A percentile compares a stretch with the other conserved stretches of the same genome.
Evolutionary conservation across 2,329 filamentous ascomycete species (phyloP).

Genomic region (Phialophora tarda): DNA sequence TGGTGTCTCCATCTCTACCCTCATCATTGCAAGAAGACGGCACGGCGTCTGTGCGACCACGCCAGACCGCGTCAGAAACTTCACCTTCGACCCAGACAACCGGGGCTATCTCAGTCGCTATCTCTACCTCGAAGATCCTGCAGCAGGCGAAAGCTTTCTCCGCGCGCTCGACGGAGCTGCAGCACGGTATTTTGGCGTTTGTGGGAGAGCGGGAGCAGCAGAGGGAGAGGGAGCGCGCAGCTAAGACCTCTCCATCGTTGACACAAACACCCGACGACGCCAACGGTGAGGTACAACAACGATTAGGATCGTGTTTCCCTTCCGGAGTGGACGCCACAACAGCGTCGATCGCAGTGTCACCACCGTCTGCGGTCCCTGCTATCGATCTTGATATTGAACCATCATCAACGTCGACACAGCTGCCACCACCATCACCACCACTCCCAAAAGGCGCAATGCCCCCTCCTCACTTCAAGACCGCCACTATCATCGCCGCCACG

Average conservation of each 20-base stretch:
- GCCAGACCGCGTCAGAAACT: not conserved
- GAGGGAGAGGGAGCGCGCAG: not conserved
- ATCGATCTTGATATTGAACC: not conserved
- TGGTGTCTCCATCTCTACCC: not conserved
- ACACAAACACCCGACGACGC: not conserved
- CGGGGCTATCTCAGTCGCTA: not conserved
- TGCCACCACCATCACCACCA: not conserved
- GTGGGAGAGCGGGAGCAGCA: not conserved
- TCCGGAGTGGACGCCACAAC: too few species aligned
- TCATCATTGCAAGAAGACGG: not conserved
- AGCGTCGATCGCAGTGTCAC: not conserved
- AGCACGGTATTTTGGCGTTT: slow-evolving; percentile 2
- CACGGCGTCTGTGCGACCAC: not conserved
- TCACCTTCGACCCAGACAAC: not conserved
- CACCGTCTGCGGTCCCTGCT: not conserved
- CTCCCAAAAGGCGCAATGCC: not conserved
- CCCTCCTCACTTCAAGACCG: not conserved
- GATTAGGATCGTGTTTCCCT: not conserved
- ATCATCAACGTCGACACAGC: not conserved
- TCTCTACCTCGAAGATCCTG: slow-evolving; percentile 22
- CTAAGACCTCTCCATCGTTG: not conserved
- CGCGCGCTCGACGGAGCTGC: slow-evolving; percentile 15
- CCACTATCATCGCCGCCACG: not conserved
- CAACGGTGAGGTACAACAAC: slow-evolving; percentile 11
- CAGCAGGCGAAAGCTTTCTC: slow-evolving; percentile 27